Evolutionary conservation across 495 filamentous ascomycete species (phyloP).

Genomic region (Aspergillus wentii): DNA sequence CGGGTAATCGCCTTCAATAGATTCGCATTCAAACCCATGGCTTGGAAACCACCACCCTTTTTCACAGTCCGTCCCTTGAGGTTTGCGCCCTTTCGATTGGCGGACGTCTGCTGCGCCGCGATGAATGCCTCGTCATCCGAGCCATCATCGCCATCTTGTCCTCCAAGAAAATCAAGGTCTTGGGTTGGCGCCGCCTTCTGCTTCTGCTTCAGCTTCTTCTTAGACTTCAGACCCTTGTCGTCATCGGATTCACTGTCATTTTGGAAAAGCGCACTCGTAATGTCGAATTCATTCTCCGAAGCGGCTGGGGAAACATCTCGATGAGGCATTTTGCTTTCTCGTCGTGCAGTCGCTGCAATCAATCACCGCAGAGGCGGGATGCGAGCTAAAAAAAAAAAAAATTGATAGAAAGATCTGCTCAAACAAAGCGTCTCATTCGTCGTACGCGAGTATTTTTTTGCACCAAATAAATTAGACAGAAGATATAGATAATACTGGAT

Average conservation of each 20-base stretch:
- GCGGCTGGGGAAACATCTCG: constrained; percentile 72
- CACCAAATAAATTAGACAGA: too few relatives aligned
- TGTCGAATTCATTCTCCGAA: constrained; percentile 92
- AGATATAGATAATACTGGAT: too few relatives aligned
- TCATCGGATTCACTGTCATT: constrained; percentile 48
- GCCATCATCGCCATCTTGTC: constrained; percentile 48
- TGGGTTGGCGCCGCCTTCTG: constrained; percentile 23
- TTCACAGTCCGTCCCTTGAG: constrained; percentile 82
- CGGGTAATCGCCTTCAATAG: constrained; percentile 83
- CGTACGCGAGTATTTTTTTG: too few relatives aligned
- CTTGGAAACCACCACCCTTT: constrained; percentile 93
- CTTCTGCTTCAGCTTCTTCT: constrained; percentile 26
- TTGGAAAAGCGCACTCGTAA: constrained; percentile 72
- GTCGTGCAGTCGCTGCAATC: too few relatives aligned
- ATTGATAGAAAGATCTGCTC: background rate
- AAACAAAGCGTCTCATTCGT: too few relatives aligned
- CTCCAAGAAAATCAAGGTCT: constrained; percentile 42
- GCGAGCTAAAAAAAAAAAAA: background rate
- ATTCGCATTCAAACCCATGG: constrained; percentile 83
- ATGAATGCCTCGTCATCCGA: constrained; percentile 85
- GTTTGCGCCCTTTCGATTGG: constrained; percentile 77
- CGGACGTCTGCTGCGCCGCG: constrained; percentile 73
- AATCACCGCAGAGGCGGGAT: too few relatives aligned
- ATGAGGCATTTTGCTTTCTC: constrained; percentile 39
- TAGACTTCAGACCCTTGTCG: constrained; percentile 16